These are phyloP conservation scores for Hymenoscyphus scutula DNA, from an alignment of 2,329 filamentous ascomycete genomes.

Conservation along the genomic window DNA sequence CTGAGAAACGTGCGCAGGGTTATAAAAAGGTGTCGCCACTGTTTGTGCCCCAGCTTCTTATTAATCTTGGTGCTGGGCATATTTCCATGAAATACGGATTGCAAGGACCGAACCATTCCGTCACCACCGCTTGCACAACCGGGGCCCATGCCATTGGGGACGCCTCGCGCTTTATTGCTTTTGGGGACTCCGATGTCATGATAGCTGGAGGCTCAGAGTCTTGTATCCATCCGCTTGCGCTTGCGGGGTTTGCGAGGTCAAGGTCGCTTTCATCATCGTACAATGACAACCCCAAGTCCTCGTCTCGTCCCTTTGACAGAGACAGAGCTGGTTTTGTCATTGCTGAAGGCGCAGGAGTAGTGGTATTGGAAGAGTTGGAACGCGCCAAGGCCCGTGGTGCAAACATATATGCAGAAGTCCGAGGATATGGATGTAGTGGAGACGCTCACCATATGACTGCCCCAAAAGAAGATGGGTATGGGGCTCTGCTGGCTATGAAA, in stretches of 20 bases:
- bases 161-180: slow-evolving; percentile 86
- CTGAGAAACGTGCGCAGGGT: slow-evolving; percentile 53
- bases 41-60: slow-evolving; percentile 89
- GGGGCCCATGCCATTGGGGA: slow-evolving; percentile 94
- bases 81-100: slow-evolving; percentile 91
- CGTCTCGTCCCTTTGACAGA: slow-evolving; percentile 85
- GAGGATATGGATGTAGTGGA: slow-evolving; percentile 84
- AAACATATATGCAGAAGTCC: slow-evolving; percentile 82
- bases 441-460: slow-evolving; percentile 95
- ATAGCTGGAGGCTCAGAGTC: slow-evolving; percentile 92
- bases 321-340: slow-evolving; percentile 85
- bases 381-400: slow-evolving; percentile 80
- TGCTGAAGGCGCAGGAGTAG: slow-evolving; percentile 83
- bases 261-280: slow-evolving; percentile 80
- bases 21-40: slow-evolving; percentile 91
- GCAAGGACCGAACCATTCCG: slow-evolving; percentile 86
- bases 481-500: slow-evolving; percentile 82
- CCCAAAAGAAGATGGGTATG: slow-evolving; percentile 76
- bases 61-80: slow-evolving; percentile 93
- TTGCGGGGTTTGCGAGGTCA: slow-evolving; percentile 86
- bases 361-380: slow-evolving; percentile 85
- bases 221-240: slow-evolving; percentile 90
- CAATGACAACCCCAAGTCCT: slow-evolving; percentile 67
- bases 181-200: slow-evolving; percentile 92
- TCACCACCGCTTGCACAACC: slow-evolving; percentile 93